Conservation (phyloP, 352 stramenopile genomes). For the Pythium brachiatum region DNA sequence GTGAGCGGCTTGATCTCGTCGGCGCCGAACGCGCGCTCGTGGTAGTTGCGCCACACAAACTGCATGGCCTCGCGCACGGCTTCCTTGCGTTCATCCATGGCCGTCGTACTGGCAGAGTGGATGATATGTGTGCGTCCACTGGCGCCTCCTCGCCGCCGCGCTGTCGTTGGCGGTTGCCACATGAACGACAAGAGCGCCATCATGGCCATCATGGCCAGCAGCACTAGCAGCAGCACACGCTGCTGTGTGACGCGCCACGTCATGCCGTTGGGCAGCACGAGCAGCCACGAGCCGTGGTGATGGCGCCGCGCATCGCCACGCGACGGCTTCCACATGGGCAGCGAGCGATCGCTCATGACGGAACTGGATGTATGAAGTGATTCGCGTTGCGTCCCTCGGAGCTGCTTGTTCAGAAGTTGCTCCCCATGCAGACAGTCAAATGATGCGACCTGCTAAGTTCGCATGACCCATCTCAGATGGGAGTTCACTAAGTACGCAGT, state of each 20-base stretch:
- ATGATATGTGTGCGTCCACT: neutral
- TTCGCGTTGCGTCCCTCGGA: neutral
- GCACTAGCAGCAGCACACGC: conserved; percentile 17
- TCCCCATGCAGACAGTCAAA: too few species aligned
- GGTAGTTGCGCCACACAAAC: conserved; percentile 90
- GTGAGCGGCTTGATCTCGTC: conserved; percentile 93
- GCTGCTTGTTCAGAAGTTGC: neutral
- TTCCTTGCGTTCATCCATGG: conserved; percentile 36
- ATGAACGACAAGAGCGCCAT: conserved; percentile 11
- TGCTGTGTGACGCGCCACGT: conserved; percentile 20
- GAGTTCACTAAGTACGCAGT: neutral
- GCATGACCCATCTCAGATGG: neutral
- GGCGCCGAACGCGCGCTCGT: conserved; percentile 92
- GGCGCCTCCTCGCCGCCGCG: neutral
- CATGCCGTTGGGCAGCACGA: conserved; percentile 2
- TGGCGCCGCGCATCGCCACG: conserved; percentile 7
- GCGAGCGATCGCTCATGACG: neutral
- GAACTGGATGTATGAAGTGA: neutral
- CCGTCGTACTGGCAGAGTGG: neutral
- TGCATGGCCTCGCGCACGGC: conserved; percentile 70
- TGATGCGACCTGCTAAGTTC: conserved; percentile 5
- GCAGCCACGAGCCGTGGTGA: neutral
- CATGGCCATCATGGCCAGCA: conserved; percentile 4
- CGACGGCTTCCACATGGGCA: conserved; percentile 18
- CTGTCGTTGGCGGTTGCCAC: neutral